phyloP scores from a whole-genome alignment of 2,329 filamentous ascomycete species.

The Calonectria fujianensis region DNA sequence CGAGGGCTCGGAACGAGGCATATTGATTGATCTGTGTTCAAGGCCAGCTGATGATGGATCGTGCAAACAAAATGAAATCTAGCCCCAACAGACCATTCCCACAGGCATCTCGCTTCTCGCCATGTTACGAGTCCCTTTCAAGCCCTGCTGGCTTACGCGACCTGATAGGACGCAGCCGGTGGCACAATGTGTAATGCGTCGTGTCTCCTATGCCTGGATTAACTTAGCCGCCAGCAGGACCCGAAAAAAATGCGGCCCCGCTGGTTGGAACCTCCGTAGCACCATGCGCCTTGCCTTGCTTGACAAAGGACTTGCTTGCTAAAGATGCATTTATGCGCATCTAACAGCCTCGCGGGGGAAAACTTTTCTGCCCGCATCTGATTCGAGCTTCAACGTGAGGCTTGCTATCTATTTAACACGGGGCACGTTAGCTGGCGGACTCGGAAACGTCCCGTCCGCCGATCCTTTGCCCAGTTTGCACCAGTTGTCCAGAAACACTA shows the following conservation, averaged over 20 bases:
- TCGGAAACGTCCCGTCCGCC: not conserved
- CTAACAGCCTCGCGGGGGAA: not conserved
- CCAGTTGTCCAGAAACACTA: not conserved
- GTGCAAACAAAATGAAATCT: conserved; percentile 4
- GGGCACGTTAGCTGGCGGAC: not conserved
- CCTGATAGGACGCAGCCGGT: not conserved
- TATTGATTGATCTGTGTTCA: not conserved
- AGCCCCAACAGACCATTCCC: not conserved
- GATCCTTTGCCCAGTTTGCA: not conserved
- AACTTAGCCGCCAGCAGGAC: not conserved
- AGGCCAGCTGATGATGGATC: conserved; percentile 8
- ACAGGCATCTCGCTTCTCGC: not conserved
- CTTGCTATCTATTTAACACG: not conserved
- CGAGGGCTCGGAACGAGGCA: conserved; percentile 1
- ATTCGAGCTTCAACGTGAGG: not conserved
- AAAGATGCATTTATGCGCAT: not conserved
- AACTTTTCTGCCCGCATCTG: not conserved
- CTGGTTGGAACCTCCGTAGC: not conserved
- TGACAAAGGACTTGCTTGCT: not conserved
- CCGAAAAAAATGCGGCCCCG: not conserved
- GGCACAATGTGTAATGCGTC: not conserved
- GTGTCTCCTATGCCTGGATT: not conserved
- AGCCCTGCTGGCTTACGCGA: not conserved
- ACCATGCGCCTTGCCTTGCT: not conserved
- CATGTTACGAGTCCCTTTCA: not conserved